A percentile compares a stretch with the other conserved stretches of the same genome.
Conservation (phyloP, 2,329 filamentous ascomycete species). For the Amesomyces nigricolor region DNA sequence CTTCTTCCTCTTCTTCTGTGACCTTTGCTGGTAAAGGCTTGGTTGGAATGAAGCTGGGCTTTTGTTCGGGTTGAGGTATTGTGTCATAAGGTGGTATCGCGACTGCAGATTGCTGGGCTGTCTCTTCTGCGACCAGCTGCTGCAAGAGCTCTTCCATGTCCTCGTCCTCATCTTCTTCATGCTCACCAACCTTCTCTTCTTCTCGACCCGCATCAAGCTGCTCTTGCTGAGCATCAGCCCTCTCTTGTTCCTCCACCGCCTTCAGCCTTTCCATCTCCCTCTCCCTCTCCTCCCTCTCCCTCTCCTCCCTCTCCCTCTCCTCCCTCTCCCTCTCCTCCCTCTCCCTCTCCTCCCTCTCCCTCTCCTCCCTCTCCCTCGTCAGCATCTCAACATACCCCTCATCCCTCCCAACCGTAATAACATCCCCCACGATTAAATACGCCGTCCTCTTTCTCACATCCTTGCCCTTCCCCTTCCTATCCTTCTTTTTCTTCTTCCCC, state of each 20-base stretch:
- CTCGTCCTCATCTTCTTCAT: background rate
- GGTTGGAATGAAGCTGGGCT: no score
- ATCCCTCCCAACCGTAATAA: constrained; percentile 46
- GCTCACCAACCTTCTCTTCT: background rate
- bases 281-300: background rate
- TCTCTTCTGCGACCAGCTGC: constrained; percentile 14
- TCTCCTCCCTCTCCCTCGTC: constrained; percentile 5
- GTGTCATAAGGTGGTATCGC: background rate
- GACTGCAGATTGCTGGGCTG: background rate
- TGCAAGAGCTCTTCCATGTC: background rate
- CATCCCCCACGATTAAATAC: constrained; percentile 42
- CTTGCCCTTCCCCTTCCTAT: background rate
- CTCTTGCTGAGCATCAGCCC: background rate
- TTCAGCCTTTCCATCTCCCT: background rate
- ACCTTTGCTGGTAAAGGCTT: background rate
- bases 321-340: constrained; percentile 4
- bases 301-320: constrained; percentile 4
- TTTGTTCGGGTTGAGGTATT: no score
- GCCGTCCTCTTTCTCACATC: constrained; percentile 32
- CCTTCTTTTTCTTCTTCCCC: no score
- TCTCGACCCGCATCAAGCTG: background rate
- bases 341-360: background rate
- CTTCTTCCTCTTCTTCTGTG: constrained; percentile 19
- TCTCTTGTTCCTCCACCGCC: background rate
- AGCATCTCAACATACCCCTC: constrained; percentile 33